Evolutionary conservation across 805 yeast genomes (phyloP).

Genomic region (Blastobotrys robertii): DNA sequence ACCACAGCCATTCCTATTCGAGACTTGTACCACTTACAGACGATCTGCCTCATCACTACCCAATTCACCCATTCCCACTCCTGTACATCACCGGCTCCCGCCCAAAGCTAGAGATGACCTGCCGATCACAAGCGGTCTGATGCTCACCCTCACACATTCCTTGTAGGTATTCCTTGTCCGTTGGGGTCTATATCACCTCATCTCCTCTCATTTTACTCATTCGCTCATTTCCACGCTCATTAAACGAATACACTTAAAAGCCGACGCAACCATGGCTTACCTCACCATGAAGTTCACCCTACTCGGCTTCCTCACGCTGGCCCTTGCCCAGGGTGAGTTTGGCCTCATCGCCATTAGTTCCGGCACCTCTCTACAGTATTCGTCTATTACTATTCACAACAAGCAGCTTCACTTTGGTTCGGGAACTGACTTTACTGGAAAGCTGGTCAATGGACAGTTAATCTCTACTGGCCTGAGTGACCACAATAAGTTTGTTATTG

Average conservation of each 20-base stretch:
- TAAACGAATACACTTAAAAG: background rate
- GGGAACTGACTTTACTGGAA: slow-evolving; percentile 1
- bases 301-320: slow-evolving; percentile 21
- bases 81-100: no score
- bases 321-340: slow-evolving; percentile 2
- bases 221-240: background rate
- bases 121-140: no score
- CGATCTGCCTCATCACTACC: no score
- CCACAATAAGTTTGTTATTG: background rate
- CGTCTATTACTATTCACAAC: slow-evolving; percentile 5
- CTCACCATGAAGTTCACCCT: slow-evolving; percentile 3
- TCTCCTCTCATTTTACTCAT: background rate
- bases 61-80: no score
- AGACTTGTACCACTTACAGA: no score
- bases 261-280: no score
- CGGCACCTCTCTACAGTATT: slow-evolving; percentile 10
- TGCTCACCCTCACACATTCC: background rate
- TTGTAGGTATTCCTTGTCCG: background rate
- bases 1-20: no score
- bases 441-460: slow-evolving; percentile 2
- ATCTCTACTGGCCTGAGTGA: background rate
- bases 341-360: slow-evolving; percentile 8
- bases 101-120: no score
- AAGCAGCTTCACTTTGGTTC: slow-evolving; percentile 5
- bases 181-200: background rate